phyloP scores from a whole-genome alignment of 441 rosid species.

The Populus hybrid region DNA sequence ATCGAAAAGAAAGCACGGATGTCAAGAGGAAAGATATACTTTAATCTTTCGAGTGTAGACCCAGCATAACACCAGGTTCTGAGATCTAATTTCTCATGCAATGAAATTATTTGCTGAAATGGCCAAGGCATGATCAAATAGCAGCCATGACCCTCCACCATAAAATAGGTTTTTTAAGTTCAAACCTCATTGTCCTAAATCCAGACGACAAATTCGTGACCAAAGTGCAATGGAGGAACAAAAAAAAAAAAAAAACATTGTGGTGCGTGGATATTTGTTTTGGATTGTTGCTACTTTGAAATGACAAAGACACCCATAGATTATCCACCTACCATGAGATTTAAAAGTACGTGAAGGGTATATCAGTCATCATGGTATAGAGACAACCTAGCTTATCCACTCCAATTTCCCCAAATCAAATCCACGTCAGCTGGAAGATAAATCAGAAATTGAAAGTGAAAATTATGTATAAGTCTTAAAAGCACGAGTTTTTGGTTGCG shows the following conservation, averaged over 20 bases:
- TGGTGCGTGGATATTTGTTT: background rate
- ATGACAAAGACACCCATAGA: background rate
- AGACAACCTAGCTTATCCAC: constrained; percentile 21
- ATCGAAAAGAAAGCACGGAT: too few species aligned
- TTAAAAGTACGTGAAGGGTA: background rate
- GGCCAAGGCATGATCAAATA: background rate
- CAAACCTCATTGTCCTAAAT: background rate
- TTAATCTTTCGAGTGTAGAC: background rate
- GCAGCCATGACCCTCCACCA: background rate
- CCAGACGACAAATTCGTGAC: background rate
- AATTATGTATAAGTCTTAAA: too few species aligned
- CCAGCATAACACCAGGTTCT: background rate
- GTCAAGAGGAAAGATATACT: too few species aligned
- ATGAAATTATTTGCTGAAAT: background rate
- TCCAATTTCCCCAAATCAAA: constrained; percentile 10
- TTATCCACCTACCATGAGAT: background rate
- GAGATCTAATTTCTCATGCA: background rate
- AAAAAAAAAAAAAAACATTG: background rate
- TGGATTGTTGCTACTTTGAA: background rate
- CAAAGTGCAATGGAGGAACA: background rate
- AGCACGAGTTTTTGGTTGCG: too few species aligned
- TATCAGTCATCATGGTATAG: background rate
- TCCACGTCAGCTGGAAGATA: constrained; percentile 27
- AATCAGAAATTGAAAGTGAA: background rate
- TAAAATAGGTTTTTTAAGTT: background rate